Evolutionary conservation across 371 early-diverging fungal genomes (phyloP), one percentile per base, ranked within the genome.

Genomic region (Mucor mucedo): DNA sequence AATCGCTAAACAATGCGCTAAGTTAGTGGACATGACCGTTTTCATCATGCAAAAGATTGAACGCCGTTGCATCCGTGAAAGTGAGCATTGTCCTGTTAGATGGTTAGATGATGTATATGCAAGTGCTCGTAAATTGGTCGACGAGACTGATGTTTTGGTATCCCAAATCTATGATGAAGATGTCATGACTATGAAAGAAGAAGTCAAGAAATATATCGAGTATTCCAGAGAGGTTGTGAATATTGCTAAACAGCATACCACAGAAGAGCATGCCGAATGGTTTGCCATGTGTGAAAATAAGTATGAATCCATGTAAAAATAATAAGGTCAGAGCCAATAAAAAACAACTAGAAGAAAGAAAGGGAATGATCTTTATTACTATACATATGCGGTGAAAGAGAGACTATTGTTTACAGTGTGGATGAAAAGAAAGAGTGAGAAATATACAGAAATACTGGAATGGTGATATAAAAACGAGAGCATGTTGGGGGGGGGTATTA

Each of bases 81-180:
- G 16, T 7, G 48, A 50, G 0, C 7, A 48, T 7, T 52, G 53
- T n/a, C 50, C 70, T 29, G 42, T 58, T 5, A 40, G 49, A 32
- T 69, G 73, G 71, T 49, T 73, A 30, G 81, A 80, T 58, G 48
- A 59, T 14, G 16, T 78, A 0, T 68, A 50, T 49, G 49, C 44
- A 5, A 29, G 50, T 4, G 76, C 66, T 2, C 52, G 55, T n/a
- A 49, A 38, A 1, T 52, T 80, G n/a, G 70, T 66, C 9, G 78
- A 80, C 38, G 76, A 76, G 52, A 69, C 75, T 7, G 81, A 80
- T 55, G 64, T 76, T 1, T 53, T 80, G 38, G 75, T 78, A 8
- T 80, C 81, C 11, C 72, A 74, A 33, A 66, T 75, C 4, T 80
- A 80, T 68, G 81, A 80, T 30, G 77, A 77, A 48, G 76, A 76